Base-by-base conservation (phyloP, 768 basidiomycete genomes). In the Lactarius hatsudake region DNA sequence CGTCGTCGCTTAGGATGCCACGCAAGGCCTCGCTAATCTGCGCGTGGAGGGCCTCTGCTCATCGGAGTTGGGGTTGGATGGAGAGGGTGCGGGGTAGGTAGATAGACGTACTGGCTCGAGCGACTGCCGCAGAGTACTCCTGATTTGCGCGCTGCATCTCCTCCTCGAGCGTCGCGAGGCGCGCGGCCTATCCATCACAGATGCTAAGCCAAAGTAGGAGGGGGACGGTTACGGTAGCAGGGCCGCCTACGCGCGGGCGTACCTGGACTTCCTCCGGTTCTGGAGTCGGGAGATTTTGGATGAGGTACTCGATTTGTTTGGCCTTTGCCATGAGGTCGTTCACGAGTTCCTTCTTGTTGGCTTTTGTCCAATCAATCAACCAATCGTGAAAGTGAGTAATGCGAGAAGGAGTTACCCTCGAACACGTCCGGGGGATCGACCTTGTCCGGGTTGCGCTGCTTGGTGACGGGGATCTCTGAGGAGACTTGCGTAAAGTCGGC, bases 251-350 rank as follows among this genome's bases (percentile, higher is more conserved):
- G 48, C 12, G 15, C 2, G 26, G 17, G 72, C 79, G 32, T 64
- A 87, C 92, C 82, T 93, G 91, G 26, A 82, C 82, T 73, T 90
- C 89, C 73, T 92, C 91, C 2, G 87, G 82, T 74, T 94, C 93
- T 2, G 89, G 88, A 45, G 85, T 86, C 0, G 93, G 93, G 17
- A 96, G 76, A 0, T 87, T 87, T 59, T 89, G 84, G 60, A 96
- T 91, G 58, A 96, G 83, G 72, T 86, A 88, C 72, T 96, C 90
- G 51, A 96, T 85, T 75, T 95, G 92, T 73, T 96, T 96, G 17
- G 93, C 92, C 73, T 96, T 95, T 45, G 86, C 82, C 48, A 95
- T 83, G 48, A 96, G 80, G 73, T 96, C 94, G 18, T 83, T 79
- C 5, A 94, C 91, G 26, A 96, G 86, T 75, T 96, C 93, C 69